phyloP scores from a whole-genome alignment of 2,329 filamentous ascomycete genomes.

The Fusarium sp. region DNA sequence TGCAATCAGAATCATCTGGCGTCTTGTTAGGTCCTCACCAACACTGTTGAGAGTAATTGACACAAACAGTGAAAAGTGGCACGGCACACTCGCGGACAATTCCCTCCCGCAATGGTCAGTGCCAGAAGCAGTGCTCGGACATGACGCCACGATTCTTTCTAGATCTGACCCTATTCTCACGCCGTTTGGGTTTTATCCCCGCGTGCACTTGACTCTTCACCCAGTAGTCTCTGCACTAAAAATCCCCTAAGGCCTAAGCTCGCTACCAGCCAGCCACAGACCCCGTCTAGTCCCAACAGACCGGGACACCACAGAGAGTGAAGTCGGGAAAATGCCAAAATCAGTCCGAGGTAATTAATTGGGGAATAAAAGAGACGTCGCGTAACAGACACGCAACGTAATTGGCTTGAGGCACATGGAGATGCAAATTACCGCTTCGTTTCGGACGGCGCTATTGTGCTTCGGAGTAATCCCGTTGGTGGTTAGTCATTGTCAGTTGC shows the following conservation, averaged over 20 bases:
- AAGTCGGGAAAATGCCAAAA: background rate
- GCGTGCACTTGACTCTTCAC: background rate
- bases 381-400: background rate
- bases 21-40: background rate
- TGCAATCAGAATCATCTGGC: background rate
- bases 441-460: background rate
- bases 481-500: background rate
- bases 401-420: background rate
- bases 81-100: background rate
- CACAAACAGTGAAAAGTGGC: background rate
- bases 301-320: background rate
- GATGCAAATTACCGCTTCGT: background rate
- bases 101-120: background rate
- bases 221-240: background rate
- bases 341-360: background rate
- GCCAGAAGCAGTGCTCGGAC: background rate
- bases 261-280: background rate
- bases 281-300: background rate
- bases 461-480: background rate
- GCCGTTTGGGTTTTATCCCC: conserved; percentile 18
- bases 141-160: conserved; percentile 1
- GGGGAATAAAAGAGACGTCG: background rate
- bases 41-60: no score
- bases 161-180: background rate
- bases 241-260: no score